These are phyloP conservation scores for Diophrys sp. DNA, from an alignment of 73 alveolate genomes.

Conservation along the genomic window DNA sequence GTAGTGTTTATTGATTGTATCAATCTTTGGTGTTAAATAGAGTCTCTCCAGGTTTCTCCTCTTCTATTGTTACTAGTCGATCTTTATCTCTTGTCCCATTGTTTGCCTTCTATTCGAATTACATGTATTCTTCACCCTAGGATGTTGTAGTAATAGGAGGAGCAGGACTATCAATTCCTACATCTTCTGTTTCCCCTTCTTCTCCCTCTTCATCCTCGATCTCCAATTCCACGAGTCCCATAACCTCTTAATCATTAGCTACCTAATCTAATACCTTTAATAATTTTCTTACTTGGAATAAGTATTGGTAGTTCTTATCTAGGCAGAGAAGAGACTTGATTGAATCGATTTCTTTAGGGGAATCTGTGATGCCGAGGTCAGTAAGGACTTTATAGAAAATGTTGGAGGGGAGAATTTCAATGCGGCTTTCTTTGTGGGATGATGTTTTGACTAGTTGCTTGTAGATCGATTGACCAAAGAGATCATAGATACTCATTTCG, in stretches of 20 bases:
- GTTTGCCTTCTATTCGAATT: too few relatives aligned
- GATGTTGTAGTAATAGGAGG: neutral
- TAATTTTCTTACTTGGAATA: neutral
- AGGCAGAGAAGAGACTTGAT: neutral
- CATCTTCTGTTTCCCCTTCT: neutral
- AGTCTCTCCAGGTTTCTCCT: neutral
- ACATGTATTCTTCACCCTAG: too few relatives aligned
- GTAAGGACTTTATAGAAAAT: neutral
- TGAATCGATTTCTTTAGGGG: neutral
- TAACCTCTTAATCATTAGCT: neutral
- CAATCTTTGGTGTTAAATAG: too few relatives aligned
- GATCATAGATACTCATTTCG: neutral
- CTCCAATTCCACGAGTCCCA: neutral
- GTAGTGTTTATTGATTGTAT: neutral
- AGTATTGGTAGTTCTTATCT: neutral
- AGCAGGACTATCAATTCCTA: neutral
- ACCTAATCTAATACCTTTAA: neutral
- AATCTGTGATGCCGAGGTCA: neutral
- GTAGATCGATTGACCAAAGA: neutral
- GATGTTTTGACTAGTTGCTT: neutral
- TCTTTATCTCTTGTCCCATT: neutral
- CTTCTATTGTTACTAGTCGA: neutral
- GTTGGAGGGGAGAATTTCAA: neutral
- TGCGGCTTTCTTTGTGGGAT: neutral
- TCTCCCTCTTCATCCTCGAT: neutral